Evolutionary conservation across 768 basidiomycete genomes (phyloP).

Genomic region (Suillus subalutaceus): DNA sequence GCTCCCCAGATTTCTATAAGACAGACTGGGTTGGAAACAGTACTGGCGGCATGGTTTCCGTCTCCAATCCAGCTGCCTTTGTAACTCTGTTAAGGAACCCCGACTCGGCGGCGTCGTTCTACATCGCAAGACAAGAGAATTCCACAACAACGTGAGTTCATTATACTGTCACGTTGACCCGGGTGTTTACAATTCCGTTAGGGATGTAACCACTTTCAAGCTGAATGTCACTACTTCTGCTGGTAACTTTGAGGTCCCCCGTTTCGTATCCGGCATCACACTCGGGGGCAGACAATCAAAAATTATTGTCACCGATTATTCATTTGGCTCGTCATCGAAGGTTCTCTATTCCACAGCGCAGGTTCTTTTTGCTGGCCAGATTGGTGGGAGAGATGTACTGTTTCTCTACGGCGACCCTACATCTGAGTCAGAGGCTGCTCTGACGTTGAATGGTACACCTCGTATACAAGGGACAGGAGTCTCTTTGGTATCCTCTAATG

Average conservation of each 20-base stretch:
- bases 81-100: conserved; percentile 72
- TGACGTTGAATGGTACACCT: conserved; percentile 50
- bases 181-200: not conserved
- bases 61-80: conserved; percentile 52
- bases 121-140: conserved; percentile 66
- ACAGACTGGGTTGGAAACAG: conserved; percentile 74
- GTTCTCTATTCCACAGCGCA: conserved; percentile 74
- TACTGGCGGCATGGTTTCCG: conserved; percentile 46
- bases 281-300: conserved; percentile 78
- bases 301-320: conserved; percentile 70
- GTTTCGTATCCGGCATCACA: conserved; percentile 52
- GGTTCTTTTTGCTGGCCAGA: conserved; percentile 66
- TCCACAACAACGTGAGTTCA: conserved; percentile 64
- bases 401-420: conserved; percentile 60
- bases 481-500: conserved; percentile 29
- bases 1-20: conserved; percentile 78
- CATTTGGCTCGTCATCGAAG: conserved; percentile 60
- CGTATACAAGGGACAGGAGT: conserved; percentile 35
- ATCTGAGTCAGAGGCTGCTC: conserved; percentile 58
- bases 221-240: conserved; percentile 57
- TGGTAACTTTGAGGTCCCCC: conserved; percentile 59
- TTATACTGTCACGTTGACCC: conserved; percentile 3
- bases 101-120: conserved; percentile 67
- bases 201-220: conserved; percentile 51
- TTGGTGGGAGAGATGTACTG: conserved; percentile 62